Evolutionary conservation across 768 basidiomycete genomes (phyloP).

Genomic region (Lactarius trivialis): DNA sequence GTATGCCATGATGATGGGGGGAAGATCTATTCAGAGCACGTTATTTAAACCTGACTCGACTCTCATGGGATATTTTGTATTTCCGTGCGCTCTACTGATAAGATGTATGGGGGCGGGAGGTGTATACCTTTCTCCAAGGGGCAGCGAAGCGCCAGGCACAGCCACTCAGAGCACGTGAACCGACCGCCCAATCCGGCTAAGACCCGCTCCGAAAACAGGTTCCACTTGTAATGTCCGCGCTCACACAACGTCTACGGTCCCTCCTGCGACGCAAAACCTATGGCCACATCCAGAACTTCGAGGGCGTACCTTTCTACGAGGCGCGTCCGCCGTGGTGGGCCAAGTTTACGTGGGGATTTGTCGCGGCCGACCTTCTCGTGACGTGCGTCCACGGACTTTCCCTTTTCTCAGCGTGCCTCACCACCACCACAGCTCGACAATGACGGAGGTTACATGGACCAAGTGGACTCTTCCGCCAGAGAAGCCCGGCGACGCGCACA

Average conservation of each 20-base stretch:
- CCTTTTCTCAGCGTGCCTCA: neutral
- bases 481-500: conserved; percentile 10
- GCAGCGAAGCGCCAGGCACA: neutral
- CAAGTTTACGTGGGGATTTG: conserved; percentile 19
- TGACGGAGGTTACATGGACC: conserved; percentile 24
- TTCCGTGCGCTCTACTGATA: no score
- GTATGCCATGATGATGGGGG: conserved; percentile 7
- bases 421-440: conserved; percentile 15
- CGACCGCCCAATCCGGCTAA: no score
- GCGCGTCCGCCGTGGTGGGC: conserved; percentile 21
- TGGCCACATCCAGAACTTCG: conserved; percentile 6
- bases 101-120: no score
- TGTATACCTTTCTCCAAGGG: no score
- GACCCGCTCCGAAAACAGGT: neutral
- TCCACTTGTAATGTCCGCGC: neutral
- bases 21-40: neutral
- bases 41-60: neutral
- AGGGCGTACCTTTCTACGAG: conserved; percentile 16
- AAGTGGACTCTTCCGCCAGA: conserved; percentile 18
- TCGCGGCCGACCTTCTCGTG: conserved; percentile 21
- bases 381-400: conserved; percentile 14
- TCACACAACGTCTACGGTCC: conserved; percentile 7
- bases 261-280: conserved; percentile 9
- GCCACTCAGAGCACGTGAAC: neutral
- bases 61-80: no score